These are phyloP conservation scores for Daldinia vernicosa DNA, from an alignment of 495 filamentous ascomycete species.

Conservation along the genomic window DNA sequence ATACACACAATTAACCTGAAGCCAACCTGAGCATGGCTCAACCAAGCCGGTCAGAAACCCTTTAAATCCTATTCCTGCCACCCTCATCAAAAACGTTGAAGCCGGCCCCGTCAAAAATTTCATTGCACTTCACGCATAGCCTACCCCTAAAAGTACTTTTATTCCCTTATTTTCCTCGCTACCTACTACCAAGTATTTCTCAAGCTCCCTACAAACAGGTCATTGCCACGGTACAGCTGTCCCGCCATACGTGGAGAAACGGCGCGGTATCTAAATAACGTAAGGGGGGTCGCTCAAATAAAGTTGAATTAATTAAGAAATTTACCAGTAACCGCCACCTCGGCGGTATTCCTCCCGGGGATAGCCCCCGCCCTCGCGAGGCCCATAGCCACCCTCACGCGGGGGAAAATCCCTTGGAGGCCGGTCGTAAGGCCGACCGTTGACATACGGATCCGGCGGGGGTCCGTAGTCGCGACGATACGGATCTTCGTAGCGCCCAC, in stretches of 20 bases:
- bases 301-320: conserved; percentile 39
- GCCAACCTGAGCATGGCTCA: conserved; percentile 31
- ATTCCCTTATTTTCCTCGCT: conserved; percentile 13
- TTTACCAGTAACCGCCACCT: conserved; percentile 53
- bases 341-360: conserved; percentile 57
- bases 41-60: conserved; percentile 22
- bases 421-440: conserved; percentile 69
- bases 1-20: conserved; percentile 41
- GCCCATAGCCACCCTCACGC: conserved; percentile 58
- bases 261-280: conserved; percentile 45
- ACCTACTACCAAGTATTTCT: conserved; percentile 17
- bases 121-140: conserved; percentile 19
- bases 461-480: conserved; percentile 67
- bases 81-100: conserved; percentile 32
- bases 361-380: conserved; percentile 56
- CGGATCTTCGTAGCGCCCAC: conserved; percentile 69
- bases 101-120: conserved; percentile 17
- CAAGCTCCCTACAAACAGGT: conserved; percentile 1
- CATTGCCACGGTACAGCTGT: not conserved
- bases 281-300: conserved; percentile 45
- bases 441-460: conserved; percentile 70
- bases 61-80: conserved; percentile 18
- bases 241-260: conserved; percentile 22
- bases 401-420: conserved; percentile 64
- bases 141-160: conserved; percentile 11